Evolutionary conservation across 495 filamentous ascomycete species (phyloP).

Genomic region (Tricharina praecox): DNA sequence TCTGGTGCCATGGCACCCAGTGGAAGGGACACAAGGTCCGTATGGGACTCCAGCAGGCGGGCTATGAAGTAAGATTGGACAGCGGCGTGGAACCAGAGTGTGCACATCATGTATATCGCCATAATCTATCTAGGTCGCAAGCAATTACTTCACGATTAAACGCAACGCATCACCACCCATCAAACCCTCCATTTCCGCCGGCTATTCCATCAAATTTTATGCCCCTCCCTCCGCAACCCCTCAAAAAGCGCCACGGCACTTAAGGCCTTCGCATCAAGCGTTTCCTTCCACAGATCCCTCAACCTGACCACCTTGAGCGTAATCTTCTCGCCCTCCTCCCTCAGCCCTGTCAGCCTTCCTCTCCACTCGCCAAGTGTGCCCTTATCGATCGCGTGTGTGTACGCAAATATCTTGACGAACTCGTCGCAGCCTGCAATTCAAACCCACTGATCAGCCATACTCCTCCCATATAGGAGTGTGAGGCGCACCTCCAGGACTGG

Average conservation of each 20-base stretch:
- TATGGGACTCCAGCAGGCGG: too few relatives aligned
- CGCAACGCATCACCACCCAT: too few relatives aligned
- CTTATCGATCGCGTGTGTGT: constrained; percentile 49
- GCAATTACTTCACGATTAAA: too few relatives aligned
- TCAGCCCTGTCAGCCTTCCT: constrained; percentile 60
- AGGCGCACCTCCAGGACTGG: constrained; percentile 46
- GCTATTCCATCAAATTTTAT: too few relatives aligned
- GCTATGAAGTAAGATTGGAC: too few relatives aligned
- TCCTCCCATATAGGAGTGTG: not conserved
- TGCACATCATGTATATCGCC: too few relatives aligned
- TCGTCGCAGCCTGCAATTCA: constrained; percentile 44
- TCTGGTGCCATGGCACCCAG: too few relatives aligned
- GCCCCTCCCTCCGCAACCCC: constrained; percentile 47
- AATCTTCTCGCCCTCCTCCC: constrained; percentile 70
- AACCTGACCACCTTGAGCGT: constrained; percentile 55
- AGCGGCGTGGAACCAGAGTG: too few relatives aligned
- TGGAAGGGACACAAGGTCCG: too few relatives aligned
- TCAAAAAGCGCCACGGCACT: constrained; percentile 62
- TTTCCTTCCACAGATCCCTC: constrained; percentile 60
- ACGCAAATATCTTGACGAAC: constrained; percentile 60
- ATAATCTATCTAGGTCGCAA: too few relatives aligned
- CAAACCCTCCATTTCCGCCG: too few relatives aligned
- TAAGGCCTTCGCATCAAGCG: constrained; percentile 63
- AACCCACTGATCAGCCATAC: not conserved
- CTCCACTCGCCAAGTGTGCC: constrained; percentile 48